These are phyloP conservation scores for Rhizophora apiculata DNA, from an alignment of 345 rosid genomes.

Conservation along the genomic window DNA sequence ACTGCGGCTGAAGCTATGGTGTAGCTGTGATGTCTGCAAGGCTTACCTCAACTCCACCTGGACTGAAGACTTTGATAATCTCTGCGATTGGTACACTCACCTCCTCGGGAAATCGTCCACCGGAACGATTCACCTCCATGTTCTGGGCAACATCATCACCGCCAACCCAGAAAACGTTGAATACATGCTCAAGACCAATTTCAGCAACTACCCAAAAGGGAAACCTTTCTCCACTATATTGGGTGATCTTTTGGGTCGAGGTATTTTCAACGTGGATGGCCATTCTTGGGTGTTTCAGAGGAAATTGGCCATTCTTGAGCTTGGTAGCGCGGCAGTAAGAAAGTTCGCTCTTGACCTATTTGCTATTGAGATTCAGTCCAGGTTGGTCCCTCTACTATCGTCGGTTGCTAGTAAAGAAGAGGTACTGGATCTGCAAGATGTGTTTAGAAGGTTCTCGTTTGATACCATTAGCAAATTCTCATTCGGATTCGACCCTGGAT, in stretches of 20 bases:
- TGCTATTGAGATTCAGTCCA: slow-evolving; percentile 34
- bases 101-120: slow-evolving; percentile 40
- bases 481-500: background rate
- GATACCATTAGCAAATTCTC: background rate
- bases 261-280: slow-evolving; percentile 74
- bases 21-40: slow-evolving; percentile 39
- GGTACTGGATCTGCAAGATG: background rate
- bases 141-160: slow-evolving; percentile 47
- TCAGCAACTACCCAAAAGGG: slow-evolving; percentile 71
- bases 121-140: slow-evolving; percentile 42
- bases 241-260: slow-evolving; percentile 65
- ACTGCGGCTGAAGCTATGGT: slow-evolving; percentile 31
- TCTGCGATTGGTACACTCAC: slow-evolving; percentile 47
- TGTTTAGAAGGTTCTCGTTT: background rate
- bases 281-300: slow-evolving; percentile 62
- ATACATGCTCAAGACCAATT: slow-evolving; percentile 56
- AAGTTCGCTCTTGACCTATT: slow-evolving; percentile 43
- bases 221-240: slow-evolving; percentile 50
- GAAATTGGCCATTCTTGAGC: slow-evolving; percentile 61
- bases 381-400: slow-evolving; percentile 44
- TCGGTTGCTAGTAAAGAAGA: slow-evolving; percentile 1
- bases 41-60: slow-evolving; percentile 30
- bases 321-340: slow-evolving; percentile 47
- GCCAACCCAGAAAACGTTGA: slow-evolving; percentile 56
- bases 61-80: slow-evolving; percentile 38